A percentile compares a stretch with the other conserved stretches of the same genome.
Evolutionary conservation across 306 rosid genomes (phyloP).

Genomic region (Astragalus membranaceus): DNA sequence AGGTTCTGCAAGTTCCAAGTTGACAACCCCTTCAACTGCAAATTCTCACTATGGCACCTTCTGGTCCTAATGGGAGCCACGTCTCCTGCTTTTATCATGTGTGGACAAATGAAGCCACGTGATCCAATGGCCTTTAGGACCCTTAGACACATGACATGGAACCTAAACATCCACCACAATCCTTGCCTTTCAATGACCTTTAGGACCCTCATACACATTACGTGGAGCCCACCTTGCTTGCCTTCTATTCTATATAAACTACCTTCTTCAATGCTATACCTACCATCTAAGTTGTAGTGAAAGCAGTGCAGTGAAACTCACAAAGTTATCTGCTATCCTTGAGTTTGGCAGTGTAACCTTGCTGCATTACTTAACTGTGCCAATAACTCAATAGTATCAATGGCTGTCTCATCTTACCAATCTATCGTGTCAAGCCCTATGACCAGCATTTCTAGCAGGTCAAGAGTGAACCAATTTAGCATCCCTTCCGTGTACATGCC

Average conservation of each 20-base stretch:
- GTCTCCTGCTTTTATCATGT: constrained; percentile 19
- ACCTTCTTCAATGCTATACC: not conserved
- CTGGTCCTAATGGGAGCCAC: constrained; percentile 26
- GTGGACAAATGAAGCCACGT: constrained; percentile 39
- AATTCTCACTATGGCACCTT: constrained; percentile 2
- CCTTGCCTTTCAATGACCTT: constrained; percentile 19
- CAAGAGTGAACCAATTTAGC: constrained; percentile 24
- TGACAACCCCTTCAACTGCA: constrained; percentile 4
- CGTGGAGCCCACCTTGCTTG: no score
- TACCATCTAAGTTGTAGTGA: no score
- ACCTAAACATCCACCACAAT: constrained; percentile 32
- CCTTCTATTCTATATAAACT: constrained; percentile 23
- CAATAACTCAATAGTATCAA: no score
- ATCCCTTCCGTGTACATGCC: constrained; percentile 17
- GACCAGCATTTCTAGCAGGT: constrained; percentile 1
- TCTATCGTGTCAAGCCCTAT: constrained; percentile 27
- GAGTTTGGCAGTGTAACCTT: not conserved
- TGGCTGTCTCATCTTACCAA: constrained; percentile 48
- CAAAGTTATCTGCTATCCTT: no score
- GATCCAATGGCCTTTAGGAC: constrained; percentile 31
- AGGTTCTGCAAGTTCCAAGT: no score
- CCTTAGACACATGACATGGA: constrained; percentile 25
- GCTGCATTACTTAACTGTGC: no score
- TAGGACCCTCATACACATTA: not conserved
- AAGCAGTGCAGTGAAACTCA: not conserved